Conservation (phyloP, 2,329 filamentous ascomycete genomes). For the Colletotrichum phormii region DNA sequence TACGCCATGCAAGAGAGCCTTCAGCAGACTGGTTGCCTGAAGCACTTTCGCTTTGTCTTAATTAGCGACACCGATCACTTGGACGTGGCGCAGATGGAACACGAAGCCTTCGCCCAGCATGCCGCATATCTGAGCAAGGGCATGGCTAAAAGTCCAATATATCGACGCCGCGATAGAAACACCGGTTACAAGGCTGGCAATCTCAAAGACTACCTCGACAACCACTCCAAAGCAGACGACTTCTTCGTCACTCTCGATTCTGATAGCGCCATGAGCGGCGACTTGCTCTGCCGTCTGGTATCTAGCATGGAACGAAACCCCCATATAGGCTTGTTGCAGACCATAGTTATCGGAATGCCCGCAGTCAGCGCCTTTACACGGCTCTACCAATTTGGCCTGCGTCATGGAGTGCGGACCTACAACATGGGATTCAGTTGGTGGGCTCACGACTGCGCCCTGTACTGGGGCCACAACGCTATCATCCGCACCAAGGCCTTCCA, state of each 20-base stretch:
- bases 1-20: not conserved
- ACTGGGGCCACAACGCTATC: not conserved
- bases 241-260: not conserved
- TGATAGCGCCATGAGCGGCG: not conserved
- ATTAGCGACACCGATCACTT: not conserved
- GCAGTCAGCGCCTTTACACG: no score
- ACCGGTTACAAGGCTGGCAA: not conserved
- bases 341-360: not conserved
- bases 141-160: not conserved
- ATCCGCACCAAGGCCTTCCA: not conserved
- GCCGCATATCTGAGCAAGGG: not conserved
- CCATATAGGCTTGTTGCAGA: not conserved
- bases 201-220: not conserved
- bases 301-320: not conserved
- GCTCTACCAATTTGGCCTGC: no score
- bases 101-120: not conserved
- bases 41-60: not conserved
- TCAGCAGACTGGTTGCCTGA: not conserved
- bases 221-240: not conserved
- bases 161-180: not conserved
- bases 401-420: no score
- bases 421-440: no score
- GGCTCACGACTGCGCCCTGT: no score
- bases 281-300: not conserved
- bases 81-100: not conserved